phyloP scores from a whole-genome alignment of 768 basidiomycete species.

The Lactarius akahatsu region DNA sequence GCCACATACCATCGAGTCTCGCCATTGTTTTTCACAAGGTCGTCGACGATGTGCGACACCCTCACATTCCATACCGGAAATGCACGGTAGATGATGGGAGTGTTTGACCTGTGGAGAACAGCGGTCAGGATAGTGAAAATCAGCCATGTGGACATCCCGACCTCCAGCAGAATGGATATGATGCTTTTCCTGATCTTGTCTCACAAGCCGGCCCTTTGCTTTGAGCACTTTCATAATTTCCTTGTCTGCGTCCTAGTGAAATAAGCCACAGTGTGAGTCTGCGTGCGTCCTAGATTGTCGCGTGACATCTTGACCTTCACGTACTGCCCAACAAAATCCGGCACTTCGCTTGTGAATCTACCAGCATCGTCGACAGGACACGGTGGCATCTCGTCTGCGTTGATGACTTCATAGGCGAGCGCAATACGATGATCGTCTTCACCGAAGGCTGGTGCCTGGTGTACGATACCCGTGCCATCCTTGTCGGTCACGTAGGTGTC shows the following conservation, averaged over 20 bases:
- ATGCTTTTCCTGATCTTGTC: slow-evolving; percentile 83
- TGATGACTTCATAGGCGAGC: slow-evolving; percentile 78
- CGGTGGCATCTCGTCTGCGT: slow-evolving; percentile 88
- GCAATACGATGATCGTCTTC: slow-evolving; percentile 98
- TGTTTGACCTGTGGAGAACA: slow-evolving; percentile 67
- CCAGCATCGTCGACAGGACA: slow-evolving; percentile 93
- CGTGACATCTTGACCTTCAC: slow-evolving; percentile 66
- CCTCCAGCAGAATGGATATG: slow-evolving; percentile 99
- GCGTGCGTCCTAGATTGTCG: background rate
- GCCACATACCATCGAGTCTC: slow-evolving; percentile 76
- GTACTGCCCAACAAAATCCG: slow-evolving; percentile 84
- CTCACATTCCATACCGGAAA: slow-evolving; percentile 96
- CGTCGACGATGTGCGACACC: slow-evolving; percentile 79
- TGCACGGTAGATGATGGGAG: slow-evolving; percentile 93
- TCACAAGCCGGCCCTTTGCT: slow-evolving; percentile 81
- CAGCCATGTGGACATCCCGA: slow-evolving; percentile 33
- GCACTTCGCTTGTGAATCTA: slow-evolving; percentile 82
- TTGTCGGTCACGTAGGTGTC: slow-evolving; percentile 93
- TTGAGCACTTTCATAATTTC: slow-evolving; percentile 90
- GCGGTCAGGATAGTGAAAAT: slow-evolving; percentile 2
- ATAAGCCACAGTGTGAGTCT: background rate
- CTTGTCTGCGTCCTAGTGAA: slow-evolving; percentile 79
- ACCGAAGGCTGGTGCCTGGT: slow-evolving; percentile 97
- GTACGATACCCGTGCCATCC: slow-evolving; percentile 97
- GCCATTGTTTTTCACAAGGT: slow-evolving; percentile 88